Evolutionary conservation across 2,329 filamentous ascomycete species (phyloP).

Genomic region (Cladophialophora yegresii): DNA sequence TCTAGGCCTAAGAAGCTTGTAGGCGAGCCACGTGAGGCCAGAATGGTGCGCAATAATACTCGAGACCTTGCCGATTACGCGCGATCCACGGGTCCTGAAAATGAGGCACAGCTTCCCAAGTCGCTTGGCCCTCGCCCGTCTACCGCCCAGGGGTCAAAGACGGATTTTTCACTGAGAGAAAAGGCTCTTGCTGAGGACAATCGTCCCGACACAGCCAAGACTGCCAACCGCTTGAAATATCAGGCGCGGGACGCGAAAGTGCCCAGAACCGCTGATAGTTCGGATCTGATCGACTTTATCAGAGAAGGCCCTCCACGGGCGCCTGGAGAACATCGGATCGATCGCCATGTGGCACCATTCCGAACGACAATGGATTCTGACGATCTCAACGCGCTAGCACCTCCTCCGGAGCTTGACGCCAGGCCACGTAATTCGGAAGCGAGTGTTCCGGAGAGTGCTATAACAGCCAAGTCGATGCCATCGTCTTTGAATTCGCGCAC

Average conservation of each 20-base stretch:
- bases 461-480: slow-evolving; percentile 56
- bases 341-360: slow-evolving; percentile 81
- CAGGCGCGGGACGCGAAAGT: slow-evolving; percentile 72
- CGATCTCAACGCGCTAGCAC: slow-evolving; percentile 54
- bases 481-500: slow-evolving; percentile 76
- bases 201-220: slow-evolving; percentile 23
- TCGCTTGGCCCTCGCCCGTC: slow-evolving; percentile 29
- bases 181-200: slow-evolving; percentile 3
- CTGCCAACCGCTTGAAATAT: slow-evolving; percentile 50
- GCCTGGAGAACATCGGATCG: slow-evolving; percentile 66
- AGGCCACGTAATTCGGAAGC: slow-evolving; percentile 45
- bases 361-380: slow-evolving; percentile 84
- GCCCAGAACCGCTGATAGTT: slow-evolving; percentile 66
- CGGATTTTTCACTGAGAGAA: slow-evolving; percentile 2
- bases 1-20: slow-evolving; percentile 38
- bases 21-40: slow-evolving; percentile 68
- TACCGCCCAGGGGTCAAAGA: slow-evolving; percentile 22
- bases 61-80: slow-evolving; percentile 89
- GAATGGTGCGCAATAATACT: slow-evolving; percentile 64
- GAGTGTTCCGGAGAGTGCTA: slow-evolving; percentile 51
- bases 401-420: slow-evolving; percentile 37
- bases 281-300: slow-evolving; percentile 94
- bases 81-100: slow-evolving; percentile 75
- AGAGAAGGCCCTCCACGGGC: slow-evolving; percentile 73
- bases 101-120: slow-evolving; percentile 39